phyloP scores from a whole-genome alignment of 441 rosid species.

The Gossypium schwendimanii region DNA sequence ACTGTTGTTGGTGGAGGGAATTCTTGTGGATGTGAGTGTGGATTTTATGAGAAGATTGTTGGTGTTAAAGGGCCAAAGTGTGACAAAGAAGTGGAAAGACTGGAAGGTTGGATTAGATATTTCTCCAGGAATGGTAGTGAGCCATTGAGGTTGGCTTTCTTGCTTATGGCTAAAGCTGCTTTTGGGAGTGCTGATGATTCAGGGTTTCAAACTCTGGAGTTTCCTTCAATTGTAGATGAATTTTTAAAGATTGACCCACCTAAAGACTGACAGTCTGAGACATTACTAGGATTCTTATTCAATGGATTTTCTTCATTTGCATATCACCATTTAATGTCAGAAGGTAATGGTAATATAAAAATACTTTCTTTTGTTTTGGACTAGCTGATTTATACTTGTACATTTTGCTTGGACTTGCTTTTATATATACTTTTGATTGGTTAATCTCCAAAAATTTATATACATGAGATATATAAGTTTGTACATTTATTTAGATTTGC shows the following conservation, averaged over 20 bases:
- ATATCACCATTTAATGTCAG: background rate
- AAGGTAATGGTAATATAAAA: background rate
- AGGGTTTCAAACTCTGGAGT: slow-evolving; percentile 30
- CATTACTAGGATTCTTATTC: background rate
- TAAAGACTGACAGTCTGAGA: slow-evolving; percentile 4
- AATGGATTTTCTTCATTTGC: background rate
- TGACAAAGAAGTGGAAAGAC: slow-evolving; percentile 31
- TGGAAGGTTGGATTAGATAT: slow-evolving; percentile 38
- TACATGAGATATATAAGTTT: background rate
- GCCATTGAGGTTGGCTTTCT: slow-evolving; percentile 42
- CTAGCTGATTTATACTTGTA: background rate
- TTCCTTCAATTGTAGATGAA: slow-evolving; percentile 34
- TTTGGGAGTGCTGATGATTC: slow-evolving; percentile 13
- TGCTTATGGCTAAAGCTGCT: slow-evolving; percentile 48
- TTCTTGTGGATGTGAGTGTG: slow-evolving; percentile 28
- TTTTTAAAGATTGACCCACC: slow-evolving; percentile 39
- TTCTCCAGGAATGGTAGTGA: slow-evolving; percentile 25
- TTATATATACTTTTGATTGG: background rate
- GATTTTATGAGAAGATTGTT: slow-evolving; percentile 40
- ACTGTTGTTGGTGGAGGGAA: slow-evolving; percentile 9
- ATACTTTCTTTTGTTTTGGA: background rate
- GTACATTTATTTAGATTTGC: no score
- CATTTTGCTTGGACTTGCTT: background rate
- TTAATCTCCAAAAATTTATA: no score
- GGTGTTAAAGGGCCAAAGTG: slow-evolving; percentile 45